These are phyloP conservation scores for Flagelloscypha sp. DNA, from an alignment of 768 basidiomycete genomes.

Conservation along the genomic window DNA sequence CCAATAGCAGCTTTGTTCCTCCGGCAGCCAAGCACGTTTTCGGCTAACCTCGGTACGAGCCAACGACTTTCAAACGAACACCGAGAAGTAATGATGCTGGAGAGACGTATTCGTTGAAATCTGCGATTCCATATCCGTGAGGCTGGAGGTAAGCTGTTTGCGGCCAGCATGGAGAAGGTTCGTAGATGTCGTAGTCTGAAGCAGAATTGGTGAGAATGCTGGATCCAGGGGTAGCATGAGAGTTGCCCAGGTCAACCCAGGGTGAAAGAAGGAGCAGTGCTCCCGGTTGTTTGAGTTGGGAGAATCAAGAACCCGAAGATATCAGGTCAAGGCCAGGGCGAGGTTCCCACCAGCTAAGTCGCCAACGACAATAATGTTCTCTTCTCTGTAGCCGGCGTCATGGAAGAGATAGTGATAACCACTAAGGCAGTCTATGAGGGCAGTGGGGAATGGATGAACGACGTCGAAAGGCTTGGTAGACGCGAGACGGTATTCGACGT, in stretches of 20 bases:
- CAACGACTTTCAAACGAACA: constrained; percentile 17
- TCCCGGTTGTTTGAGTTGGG: constrained; percentile 15
- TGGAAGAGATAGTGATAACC: constrained; percentile 67
- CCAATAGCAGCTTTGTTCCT: constrained; percentile 23
- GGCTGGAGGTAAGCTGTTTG: constrained; percentile 18
- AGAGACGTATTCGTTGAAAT: constrained; percentile 24
- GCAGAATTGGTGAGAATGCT: constrained; percentile 11
- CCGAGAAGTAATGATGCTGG: constrained; percentile 21
- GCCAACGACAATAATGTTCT: constrained; percentile 60
- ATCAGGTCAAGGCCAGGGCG: constrained; percentile 52
- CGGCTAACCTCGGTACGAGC: constrained; percentile 21
- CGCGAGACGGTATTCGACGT: constrained; percentile 67
- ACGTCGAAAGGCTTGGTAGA: constrained; percentile 31
- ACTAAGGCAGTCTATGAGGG: constrained; percentile 64
- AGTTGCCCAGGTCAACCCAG: constrained; percentile 20
- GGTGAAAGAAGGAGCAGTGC: constrained; percentile 26
- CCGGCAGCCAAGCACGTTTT: constrained; percentile 27
- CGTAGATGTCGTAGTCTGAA: constrained; percentile 15
- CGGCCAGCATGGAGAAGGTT: constrained; percentile 12
- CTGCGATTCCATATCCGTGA: constrained; percentile 18
- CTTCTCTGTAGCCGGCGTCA: constrained; percentile 44
- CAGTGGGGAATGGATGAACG: constrained; percentile 61
- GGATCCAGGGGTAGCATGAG: constrained; percentile 13
- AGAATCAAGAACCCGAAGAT: constrained; percentile 26
- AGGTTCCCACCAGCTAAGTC: constrained; percentile 79